These are phyloP conservation scores for Tolypocladium album DNA, from an alignment of 2,329 filamentous ascomycete species.

Conservation along the genomic window DNA sequence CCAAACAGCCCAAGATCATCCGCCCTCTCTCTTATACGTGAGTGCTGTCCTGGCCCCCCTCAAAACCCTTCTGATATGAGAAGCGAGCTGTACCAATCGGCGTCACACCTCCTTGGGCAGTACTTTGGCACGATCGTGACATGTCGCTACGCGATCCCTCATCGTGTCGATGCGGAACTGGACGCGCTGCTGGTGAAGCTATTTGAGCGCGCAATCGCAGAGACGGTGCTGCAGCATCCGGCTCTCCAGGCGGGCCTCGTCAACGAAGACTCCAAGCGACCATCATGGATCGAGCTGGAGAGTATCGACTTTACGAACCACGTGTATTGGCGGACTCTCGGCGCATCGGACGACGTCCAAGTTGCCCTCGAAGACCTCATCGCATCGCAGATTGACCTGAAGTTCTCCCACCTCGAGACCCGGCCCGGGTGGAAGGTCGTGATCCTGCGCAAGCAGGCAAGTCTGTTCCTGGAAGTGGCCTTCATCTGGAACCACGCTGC, in stretches of 20 bases:
- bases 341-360: neutral
- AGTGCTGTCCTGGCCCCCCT: neutral
- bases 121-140: constrained; percentile 3
- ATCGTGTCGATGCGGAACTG: neutral
- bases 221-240: neutral
- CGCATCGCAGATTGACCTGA: neutral
- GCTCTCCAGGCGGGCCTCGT: constrained; percentile 10
- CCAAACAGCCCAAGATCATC: neutral
- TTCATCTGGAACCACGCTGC: constrained; percentile 16
- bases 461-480: constrained; percentile 11
- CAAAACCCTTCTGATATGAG: neutral
- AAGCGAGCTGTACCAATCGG: neutral
- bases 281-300: constrained; percentile 8
- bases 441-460: neutral
- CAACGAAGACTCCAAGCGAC: constrained; percentile 5
- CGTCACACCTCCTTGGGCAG: neutral
- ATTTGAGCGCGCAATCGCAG: neutral
- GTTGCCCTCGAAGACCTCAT: neutral
- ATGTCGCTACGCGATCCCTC: constrained; percentile 6
- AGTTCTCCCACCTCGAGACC: constrained; percentile 6
- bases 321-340: constrained; percentile 6
- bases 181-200: neutral
- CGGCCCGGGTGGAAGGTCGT: constrained; percentile 14
- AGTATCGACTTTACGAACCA: constrained; percentile 8
- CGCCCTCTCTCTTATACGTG: neutral